Percentiles rank a stretch among this genome's conserved stretches.
phyloP scores from a whole-genome alignment of 768 basidiomycete genomes.

The Chalciporus pseudorubinellus region DNA sequence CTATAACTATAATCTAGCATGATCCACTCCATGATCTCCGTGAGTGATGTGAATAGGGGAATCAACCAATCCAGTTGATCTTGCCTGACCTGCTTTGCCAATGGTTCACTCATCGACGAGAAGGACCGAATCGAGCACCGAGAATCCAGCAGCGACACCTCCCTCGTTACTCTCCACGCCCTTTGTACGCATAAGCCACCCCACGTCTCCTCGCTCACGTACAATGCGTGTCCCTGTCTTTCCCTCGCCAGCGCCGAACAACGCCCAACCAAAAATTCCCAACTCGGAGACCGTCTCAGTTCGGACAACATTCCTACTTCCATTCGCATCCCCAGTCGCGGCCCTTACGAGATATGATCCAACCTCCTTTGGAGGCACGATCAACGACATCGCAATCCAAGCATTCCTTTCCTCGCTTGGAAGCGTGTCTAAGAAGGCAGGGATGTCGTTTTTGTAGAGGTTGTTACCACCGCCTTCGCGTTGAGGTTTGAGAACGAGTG shows the following conservation, averaged over 20 bases:
- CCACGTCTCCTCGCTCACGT: slow-evolving; percentile 60
- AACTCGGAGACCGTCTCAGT: slow-evolving; percentile 83
- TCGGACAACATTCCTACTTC: slow-evolving; percentile 38
- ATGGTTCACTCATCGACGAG: slow-evolving; percentile 40
- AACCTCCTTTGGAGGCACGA: slow-evolving; percentile 66
- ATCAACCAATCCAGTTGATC: no score
- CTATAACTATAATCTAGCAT: no score
- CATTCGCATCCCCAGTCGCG: slow-evolving; percentile 30
- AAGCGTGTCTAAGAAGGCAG: slow-evolving; percentile 66
- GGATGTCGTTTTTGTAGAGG: slow-evolving; percentile 83
- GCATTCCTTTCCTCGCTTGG: slow-evolving; percentile 63
- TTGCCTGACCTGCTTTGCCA: no score
- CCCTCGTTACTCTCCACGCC: slow-evolving; percentile 83
- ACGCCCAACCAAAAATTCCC: slow-evolving; percentile 86
- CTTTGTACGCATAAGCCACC: slow-evolving; percentile 88
- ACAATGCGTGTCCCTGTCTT: slow-evolving; percentile 20
- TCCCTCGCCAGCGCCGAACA: slow-evolving; percentile 57
- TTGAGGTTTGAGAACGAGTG: slow-evolving; percentile 91
- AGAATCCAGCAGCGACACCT: slow-evolving; percentile 51
- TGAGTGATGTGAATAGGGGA: no score
- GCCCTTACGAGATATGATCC: slow-evolving; percentile 78
- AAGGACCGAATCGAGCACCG: slow-evolving; percentile 68
- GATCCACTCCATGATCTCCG: not conserved
- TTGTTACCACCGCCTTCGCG: slow-evolving; percentile 99
- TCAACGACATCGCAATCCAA: slow-evolving; percentile 97